These are phyloP conservation scores for Starmerella bombicola DNA, from an alignment of 805 yeast species.

Conservation along the genomic window DNA sequence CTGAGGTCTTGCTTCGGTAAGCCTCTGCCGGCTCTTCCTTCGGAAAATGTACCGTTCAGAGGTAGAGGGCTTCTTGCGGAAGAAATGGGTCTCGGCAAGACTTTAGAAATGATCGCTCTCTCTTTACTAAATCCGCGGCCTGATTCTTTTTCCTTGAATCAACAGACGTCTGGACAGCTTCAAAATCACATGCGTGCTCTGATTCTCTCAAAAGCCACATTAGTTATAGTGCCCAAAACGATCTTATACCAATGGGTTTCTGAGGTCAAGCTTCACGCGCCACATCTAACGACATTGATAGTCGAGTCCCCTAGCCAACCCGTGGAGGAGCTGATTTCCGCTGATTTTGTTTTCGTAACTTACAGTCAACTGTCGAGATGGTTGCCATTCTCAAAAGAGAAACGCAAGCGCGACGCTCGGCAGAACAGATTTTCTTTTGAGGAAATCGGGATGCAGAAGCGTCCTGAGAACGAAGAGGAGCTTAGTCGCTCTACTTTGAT, in stretches of 20 bases:
- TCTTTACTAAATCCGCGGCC: constrained; percentile 47
- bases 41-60: constrained; percentile 25
- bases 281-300: constrained; percentile 45
- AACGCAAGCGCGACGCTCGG: constrained; percentile 48
- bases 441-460: constrained; percentile 9
- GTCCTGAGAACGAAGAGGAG: constrained; percentile 3
- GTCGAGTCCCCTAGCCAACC: constrained; percentile 27
- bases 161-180: background rate
- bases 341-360: constrained; percentile 72
- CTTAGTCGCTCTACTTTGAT: constrained; percentile 53
- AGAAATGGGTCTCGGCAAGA: constrained; percentile 97
- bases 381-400: constrained; percentile 52
- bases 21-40: constrained; percentile 2
- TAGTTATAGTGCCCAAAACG: constrained; percentile 77
- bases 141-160: background rate
- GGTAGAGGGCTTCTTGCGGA: constrained; percentile 66
- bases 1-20: constrained; percentile 7
- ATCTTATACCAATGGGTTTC: constrained; percentile 76
- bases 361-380: constrained; percentile 62
- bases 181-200: background rate
- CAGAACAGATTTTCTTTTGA: constrained; percentile 20
- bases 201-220: constrained; percentile 42
- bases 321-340: constrained; percentile 43
- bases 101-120: constrained; percentile 68
- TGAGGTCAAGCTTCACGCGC: constrained; percentile 52